A percentile compares a stretch with the other conserved stretches of the same genome.
phyloP scores from a whole-genome alignment of 2,329 filamentous ascomycete species.

The Alternaria gansuensis region DNA sequence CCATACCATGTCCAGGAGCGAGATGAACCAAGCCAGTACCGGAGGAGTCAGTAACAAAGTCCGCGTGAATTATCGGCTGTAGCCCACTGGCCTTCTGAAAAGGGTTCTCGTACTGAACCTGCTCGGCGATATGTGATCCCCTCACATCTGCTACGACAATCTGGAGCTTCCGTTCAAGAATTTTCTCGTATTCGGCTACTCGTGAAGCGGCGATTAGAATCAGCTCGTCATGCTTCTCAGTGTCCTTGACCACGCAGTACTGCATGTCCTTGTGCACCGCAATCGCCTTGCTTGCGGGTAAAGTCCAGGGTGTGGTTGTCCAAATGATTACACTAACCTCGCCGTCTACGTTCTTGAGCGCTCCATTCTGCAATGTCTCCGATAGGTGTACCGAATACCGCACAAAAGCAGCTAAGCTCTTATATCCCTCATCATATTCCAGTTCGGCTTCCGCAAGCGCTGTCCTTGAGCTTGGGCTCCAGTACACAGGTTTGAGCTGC shows the following conservation, averaged over 20 bases:
- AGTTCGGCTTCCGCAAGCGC: slow-evolving; percentile 85
- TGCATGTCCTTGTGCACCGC: slow-evolving; percentile 78
- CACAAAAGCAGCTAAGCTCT: slow-evolving; percentile 78
- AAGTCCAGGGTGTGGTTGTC: slow-evolving; percentile 98
- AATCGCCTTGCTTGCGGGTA: slow-evolving; percentile 91
- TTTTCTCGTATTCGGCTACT: slow-evolving; percentile 62
- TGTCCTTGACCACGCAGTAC: slow-evolving; percentile 71
- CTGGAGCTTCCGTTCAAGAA: slow-evolving; percentile 49
- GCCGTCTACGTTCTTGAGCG: slow-evolving; percentile 39
- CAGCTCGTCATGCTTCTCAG: slow-evolving; percentile 57
- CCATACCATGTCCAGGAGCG: slow-evolving; percentile 94
- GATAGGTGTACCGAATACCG: slow-evolving; percentile 72
- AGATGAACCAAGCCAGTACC: slow-evolving; percentile 95
- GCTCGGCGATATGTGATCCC: slow-evolving; percentile 71
- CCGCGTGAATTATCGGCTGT: slow-evolving; percentile 80
- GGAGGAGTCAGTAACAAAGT: slow-evolving; percentile 89
- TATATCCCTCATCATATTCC: slow-evolving; percentile 80
- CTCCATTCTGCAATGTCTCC: slow-evolving; percentile 53
- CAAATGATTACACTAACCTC: slow-evolving; percentile 83
- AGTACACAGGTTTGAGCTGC: slow-evolving; percentile 84
- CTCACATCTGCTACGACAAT: slow-evolving; percentile 66
- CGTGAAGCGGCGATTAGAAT: slow-evolving; percentile 77
- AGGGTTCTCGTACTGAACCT: slow-evolving; percentile 73
- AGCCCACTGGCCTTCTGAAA: slow-evolving; percentile 68
- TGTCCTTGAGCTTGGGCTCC: slow-evolving; percentile 80